Base-by-base conservation (phyloP, 306 rosid genomes). In the Aeschynomene evenia region DNA sequence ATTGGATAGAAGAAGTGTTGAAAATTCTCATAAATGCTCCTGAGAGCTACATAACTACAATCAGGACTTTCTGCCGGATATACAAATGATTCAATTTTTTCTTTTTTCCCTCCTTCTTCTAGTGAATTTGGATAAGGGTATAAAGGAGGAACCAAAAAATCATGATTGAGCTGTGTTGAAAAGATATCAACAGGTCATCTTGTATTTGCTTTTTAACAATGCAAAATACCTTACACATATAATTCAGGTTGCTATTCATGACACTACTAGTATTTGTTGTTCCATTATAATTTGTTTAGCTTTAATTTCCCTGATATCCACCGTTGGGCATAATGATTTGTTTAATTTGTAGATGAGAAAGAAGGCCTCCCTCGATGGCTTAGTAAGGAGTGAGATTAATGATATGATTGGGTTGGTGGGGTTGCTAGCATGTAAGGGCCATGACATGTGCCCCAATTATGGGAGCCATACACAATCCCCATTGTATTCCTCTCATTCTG, bases 381-480 rank as follows among this genome's bases (percentile, higher is more conserved):
- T n/a, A n/a, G n/a, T n/a, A n/a, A n/a, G n/a, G n/a, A n/a, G 42
- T 55, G 63, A 66, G 65, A 75, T 74, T 72, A 82, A 75, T 79
- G 81, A 81, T 45, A 81, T 66, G 59, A 72, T 49, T 53, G 79
- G 79, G 74, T 71, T 78, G 89, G 83, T 70, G 80, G 80, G 80
- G 80, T 74, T 84, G 70, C 26, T 74, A 81, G 63, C 76, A 66
- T 80, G 68, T 49, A 70, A n/a, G 71, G 51, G 77, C 68, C 79
- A 70, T 46, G 81, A 85, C 89, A 82, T 90, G 96, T 84, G 84
- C 76, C 70, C 77, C 79, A 84, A 87, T 84, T 51, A 86, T 82
- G 76, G 70, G 28, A 70, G 63, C 63, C 80, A 68, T n/a, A n/a
- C 85, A 66, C 75, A 79, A 80, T 78, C 70, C 77, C 82, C 84